Percentiles rank a stretch among this genome's conserved stretches.
phyloP scores from a whole-genome alignment of 768 basidiomycete species.

The Psilocybe cubensis region DNA sequence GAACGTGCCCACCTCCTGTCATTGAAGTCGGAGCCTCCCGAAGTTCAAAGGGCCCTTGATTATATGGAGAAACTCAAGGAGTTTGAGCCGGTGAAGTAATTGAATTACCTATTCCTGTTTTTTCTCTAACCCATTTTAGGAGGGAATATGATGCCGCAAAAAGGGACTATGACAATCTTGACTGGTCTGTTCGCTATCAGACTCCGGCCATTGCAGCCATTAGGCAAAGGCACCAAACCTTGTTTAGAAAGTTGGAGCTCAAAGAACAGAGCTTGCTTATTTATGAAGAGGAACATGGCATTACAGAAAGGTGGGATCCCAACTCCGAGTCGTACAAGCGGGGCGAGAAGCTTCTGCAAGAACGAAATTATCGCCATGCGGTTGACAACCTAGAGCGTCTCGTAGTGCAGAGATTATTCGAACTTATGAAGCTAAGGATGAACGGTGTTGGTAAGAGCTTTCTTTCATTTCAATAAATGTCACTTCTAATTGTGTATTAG shows the following conservation, averaged over 20 bases:
- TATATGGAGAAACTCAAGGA: no score
- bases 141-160: no score
- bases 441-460: conserved; percentile 23
- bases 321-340: background rate
- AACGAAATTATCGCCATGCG: conserved; percentile 4
- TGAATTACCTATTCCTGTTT: no score
- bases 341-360: background rate
- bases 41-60: background rate
- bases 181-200: no score
- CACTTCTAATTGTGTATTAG: conserved; percentile 26
- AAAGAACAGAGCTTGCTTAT: no score
- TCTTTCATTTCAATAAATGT: conserved; percentile 12
- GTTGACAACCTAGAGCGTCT: conserved; percentile 23
- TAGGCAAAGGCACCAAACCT: no score
- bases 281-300: conserved; percentile 1
- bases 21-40: background rate
- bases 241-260: no score
- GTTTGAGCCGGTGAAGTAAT: no score
- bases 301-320: background rate
- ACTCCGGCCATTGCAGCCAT: no score
- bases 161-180: no score
- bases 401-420: conserved; percentile 24
- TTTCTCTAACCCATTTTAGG: no score
- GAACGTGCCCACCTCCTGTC: background rate
- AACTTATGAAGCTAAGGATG: conserved; percentile 26